These are phyloP conservation scores for Coemansia sp. DNA, from an alignment of 192 early-diverging fungal species.

Conservation along the genomic window DNA sequence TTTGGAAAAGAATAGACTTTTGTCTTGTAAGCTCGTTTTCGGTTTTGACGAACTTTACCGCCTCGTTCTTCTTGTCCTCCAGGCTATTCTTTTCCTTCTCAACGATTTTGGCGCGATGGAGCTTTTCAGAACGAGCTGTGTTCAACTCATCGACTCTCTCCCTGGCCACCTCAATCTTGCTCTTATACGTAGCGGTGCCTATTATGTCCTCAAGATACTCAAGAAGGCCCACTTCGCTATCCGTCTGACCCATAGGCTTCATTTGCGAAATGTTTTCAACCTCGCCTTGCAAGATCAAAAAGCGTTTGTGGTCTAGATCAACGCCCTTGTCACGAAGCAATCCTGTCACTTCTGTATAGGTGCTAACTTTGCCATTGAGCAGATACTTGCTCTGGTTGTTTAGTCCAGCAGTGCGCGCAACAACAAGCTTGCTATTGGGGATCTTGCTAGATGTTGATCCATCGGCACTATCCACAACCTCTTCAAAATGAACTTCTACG, in stretches of 20 bases:
- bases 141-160: constrained; percentile 74
- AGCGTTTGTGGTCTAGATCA: constrained; percentile 97
- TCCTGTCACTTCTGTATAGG: constrained; percentile 80
- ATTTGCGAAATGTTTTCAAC: constrained; percentile 98
- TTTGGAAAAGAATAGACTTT: constrained; percentile 77
- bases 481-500: constrained; percentile 94
- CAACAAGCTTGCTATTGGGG: constrained; percentile 68
- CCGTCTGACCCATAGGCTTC: constrained; percentile 92
- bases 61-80: constrained; percentile 80
- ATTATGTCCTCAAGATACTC: constrained; percentile 99
- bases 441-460: constrained; percentile 64
- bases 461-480: constrained; percentile 79
- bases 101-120: constrained; percentile 84
- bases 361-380: constrained; percentile 67
- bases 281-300: constrained; percentile 97
- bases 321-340: constrained; percentile 84
- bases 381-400: constrained; percentile 78
- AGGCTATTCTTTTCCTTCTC: constrained; percentile 84
- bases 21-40: constrained; percentile 78
- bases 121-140: constrained; percentile 72
- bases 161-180: constrained; percentile 74
- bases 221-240: constrained; percentile 92
- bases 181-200: constrained; percentile 88
- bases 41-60: constrained; percentile 72
- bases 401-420: constrained; percentile 71